A percentile compares a stretch with the other conserved stretches of the same genome.
Evolutionary conservation across 257 asterid species (phyloP).

Genomic region (Solanum tarapatanum): DNA sequence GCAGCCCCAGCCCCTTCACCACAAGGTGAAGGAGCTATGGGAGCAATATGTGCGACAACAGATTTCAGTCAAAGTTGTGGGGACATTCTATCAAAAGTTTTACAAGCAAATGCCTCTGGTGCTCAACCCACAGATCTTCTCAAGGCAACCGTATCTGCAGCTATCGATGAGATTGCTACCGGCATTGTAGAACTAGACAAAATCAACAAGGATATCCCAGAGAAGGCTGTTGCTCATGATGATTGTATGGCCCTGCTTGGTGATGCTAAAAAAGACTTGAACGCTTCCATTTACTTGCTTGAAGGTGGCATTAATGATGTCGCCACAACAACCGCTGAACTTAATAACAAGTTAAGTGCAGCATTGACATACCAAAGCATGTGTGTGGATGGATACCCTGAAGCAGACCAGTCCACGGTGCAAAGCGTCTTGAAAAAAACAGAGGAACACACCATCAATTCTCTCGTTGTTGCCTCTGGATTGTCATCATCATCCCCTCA

Average conservation of each 20-base stretch:
- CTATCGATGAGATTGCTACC: slow-evolving; percentile 29
- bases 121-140: slow-evolving; percentile 31
- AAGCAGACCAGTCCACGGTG: slow-evolving; percentile 33
- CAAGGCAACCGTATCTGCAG: slow-evolving; percentile 39
- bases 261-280: slow-evolving; percentile 67
- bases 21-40: slow-evolving; percentile 29
- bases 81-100: slow-evolving; percentile 28
- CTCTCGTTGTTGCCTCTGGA: slow-evolving; percentile 47
- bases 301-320: slow-evolving; percentile 9
- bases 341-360: slow-evolving; percentile 76
- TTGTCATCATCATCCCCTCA: not conserved
- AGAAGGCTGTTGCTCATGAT: slow-evolving; percentile 39
- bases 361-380: slow-evolving; percentile 71
- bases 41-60: slow-evolving; percentile 38
- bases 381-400: slow-evolving; percentile 72
- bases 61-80: slow-evolving; percentile 61
- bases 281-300: slow-evolving; percentile 28
- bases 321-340: slow-evolving; percentile 21
- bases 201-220: slow-evolving; percentile 32
- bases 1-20: not conserved
- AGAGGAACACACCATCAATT: slow-evolving; percentile 58
- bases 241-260: slow-evolving; percentile 43
- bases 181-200: slow-evolving; percentile 17
- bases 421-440: slow-evolving; percentile 21
- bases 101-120: slow-evolving; percentile 18